Evolutionary conservation across 495 filamentous ascomycete species (phyloP).

Genomic region (Aspergillus carlsbadensis): DNA sequence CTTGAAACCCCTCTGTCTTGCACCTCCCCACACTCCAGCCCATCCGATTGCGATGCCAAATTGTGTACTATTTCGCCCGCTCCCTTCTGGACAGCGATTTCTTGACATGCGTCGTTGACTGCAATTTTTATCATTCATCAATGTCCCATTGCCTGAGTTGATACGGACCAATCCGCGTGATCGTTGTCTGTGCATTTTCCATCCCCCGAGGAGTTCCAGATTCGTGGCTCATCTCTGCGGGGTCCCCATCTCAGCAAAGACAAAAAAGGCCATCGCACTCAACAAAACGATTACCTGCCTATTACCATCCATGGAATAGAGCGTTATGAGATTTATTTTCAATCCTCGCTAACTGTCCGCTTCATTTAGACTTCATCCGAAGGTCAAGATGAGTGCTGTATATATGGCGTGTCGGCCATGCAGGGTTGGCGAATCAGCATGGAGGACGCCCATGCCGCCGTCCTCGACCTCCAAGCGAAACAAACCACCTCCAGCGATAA

Average conservation of each 20-base stretch:
- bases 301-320: not conserved
- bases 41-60: constrained; percentile 19
- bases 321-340: not conserved
- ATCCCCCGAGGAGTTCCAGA: constrained; percentile 10
- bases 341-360: constrained; percentile 13
- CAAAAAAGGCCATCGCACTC: constrained; percentile 4
- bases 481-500: constrained; percentile 54
- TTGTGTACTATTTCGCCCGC: constrained; percentile 13
- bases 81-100: not conserved
- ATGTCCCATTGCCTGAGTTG: not conserved
- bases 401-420: constrained; percentile 96
- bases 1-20: constrained; percentile 15
- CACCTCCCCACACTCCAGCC: constrained; percentile 33
- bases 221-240: constrained; percentile 21
- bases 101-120: not conserved
- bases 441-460: constrained; percentile 90
- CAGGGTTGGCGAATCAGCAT: constrained; percentile 99
- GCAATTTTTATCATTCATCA: not conserved
- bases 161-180: constrained; percentile 1
- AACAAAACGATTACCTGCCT: constrained; percentile 8
- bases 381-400: constrained; percentile 87
- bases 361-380: constrained; percentile 71
- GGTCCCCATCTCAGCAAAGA: constrained; percentile 17
- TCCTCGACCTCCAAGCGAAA: constrained; percentile 81
- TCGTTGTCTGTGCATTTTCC: constrained; percentile 10